These are phyloP conservation scores for Grosmannia serpens DNA, from an alignment of 2,329 filamentous ascomycete species.

Conservation along the genomic window DNA sequence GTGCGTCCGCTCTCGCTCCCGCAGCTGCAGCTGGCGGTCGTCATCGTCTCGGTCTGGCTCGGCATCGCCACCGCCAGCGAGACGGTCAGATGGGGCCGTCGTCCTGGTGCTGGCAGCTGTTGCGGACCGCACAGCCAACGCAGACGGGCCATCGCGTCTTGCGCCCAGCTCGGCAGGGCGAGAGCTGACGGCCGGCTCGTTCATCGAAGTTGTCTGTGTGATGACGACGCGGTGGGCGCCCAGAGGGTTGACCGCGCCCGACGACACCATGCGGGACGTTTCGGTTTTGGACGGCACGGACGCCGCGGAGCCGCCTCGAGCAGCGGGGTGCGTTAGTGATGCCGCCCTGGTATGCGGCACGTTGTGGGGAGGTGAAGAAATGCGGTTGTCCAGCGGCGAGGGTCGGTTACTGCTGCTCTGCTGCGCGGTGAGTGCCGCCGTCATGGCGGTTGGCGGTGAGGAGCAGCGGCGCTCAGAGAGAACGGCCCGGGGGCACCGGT, in stretches of 20 bases:
- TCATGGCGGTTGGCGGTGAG: background rate
- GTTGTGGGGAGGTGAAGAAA: background rate
- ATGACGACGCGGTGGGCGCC: conserved; percentile 3
- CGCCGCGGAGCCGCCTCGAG: background rate
- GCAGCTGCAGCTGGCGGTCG: conserved; percentile 1
- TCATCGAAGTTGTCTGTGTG: background rate
- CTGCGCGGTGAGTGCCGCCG: background rate
- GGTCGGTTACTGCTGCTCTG: background rate
- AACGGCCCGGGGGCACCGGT: background rate
- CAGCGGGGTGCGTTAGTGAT: background rate
- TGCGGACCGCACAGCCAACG: conserved; percentile 25
- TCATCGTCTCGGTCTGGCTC: conserved; percentile 12
- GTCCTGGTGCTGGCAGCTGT: conserved; percentile 28
- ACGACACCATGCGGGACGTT: background rate
- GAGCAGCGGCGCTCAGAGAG: background rate
- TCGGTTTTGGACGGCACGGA: conserved; percentile 7
- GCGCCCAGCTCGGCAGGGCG: background rate
- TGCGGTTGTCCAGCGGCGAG: background rate
- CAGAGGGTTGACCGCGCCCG: conserved; percentile 2
- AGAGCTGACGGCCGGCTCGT: background rate
- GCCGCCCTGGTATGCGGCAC: background rate
- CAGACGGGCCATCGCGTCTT: background rate
- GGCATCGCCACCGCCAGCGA: conserved; percentile 12
- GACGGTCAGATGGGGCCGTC: conserved; percentile 16
- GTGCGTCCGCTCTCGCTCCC: conserved; percentile 20